Base-by-base conservation (phyloP, 139 green algal genomes). In the Ettlia oleoabundans region DNA sequence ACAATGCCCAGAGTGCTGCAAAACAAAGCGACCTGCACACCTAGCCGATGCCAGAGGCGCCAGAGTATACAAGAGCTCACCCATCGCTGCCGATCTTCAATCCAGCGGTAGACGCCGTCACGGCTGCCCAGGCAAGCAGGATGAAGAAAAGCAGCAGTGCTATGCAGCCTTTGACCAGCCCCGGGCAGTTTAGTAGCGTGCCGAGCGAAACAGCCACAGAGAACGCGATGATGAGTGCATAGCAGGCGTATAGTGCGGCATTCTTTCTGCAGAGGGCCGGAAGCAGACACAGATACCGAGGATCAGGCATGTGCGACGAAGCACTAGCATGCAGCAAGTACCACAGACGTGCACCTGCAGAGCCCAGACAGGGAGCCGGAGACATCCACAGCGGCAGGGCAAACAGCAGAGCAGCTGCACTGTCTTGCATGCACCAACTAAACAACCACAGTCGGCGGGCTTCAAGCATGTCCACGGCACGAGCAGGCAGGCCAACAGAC, bases 11-110 rank as follows among this genome's bases (percentile, higher is more conserved):
- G n/a, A n/a, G n/a, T n/a, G n/a, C n/a, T n/a, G n/a, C n/a, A n/a
- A n/a, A n/a, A n/a, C n/a, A n/a, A n/a, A n/a, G n/a, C n/a, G n/a
- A n/a, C n/a, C n/a, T n/a, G n/a, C n/a, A n/a, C n/a, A n/a, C n/a
- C n/a, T n/a, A n/a, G n/a, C n/a, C n/a, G n/a, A n/a, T n/a, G n/a
- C n/a, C n/a, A n/a, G n/a, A n/a, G n/a, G n/a, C n/a, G n/a, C n/a
- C n/a, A n/a, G n/a, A 35, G 41, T 4, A 38, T 15, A 13, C 13
- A 9, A 10, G 2, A 68, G 10, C 69, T 78, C 32, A 79, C 72
- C 72, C 72, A 24, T 79, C 55, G 33, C 35, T 67, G 52, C 72
- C 72, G 2, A 79, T 35, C 51, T 79, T 63, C 33, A 79, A 33
- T 6, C 51, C 51, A 0, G 38, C 72, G 0, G 72, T 79, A 35